phyloP scores from a whole-genome alignment of 768 basidiomycete species.

The Suillus placidus region DNA sequence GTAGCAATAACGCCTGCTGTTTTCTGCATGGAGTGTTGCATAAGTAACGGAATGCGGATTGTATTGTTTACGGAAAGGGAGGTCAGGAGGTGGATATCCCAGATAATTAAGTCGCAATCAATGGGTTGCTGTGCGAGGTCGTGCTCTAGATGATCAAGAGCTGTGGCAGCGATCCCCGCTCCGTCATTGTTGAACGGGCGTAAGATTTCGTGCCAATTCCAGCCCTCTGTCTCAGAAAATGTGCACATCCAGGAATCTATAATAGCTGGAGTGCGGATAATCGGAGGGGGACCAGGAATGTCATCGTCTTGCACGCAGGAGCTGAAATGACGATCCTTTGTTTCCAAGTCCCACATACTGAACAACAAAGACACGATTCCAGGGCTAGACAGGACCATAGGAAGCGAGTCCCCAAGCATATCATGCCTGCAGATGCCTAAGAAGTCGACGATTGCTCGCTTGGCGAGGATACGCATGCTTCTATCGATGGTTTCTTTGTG shows the following conservation, averaged over 20 bases:
- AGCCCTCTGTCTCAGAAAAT: slow-evolving; percentile 25
- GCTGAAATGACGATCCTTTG: slow-evolving; percentile 23
- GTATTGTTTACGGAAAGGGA: slow-evolving; percentile 26
- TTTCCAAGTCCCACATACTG: slow-evolving; percentile 32
- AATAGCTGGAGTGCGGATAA: slow-evolving; percentile 16
- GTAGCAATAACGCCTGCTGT: slow-evolving; percentile 21
- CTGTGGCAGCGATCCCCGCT: slow-evolving; percentile 23
- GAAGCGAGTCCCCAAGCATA: slow-evolving; percentile 22
- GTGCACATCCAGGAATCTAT: slow-evolving; percentile 33
- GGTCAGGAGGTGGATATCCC: slow-evolving; percentile 34
- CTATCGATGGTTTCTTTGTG: slow-evolving; percentile 22
- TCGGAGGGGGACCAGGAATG: slow-evolving; percentile 3
- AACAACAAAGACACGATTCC: slow-evolving; percentile 25
- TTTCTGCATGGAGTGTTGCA: slow-evolving; percentile 22
- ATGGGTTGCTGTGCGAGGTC: slow-evolving; percentile 23
- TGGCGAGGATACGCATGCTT: slow-evolving; percentile 25
- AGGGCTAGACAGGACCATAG: slow-evolving; percentile 19
- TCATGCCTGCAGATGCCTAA: slow-evolving; percentile 21
- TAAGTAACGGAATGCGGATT: slow-evolving; percentile 28
- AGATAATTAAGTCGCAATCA: slow-evolving; percentile 31
- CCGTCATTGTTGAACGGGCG: slow-evolving; percentile 24
- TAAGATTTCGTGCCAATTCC: slow-evolving; percentile 32
- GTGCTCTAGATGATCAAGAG: slow-evolving; percentile 28
- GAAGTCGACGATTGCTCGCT: slow-evolving; percentile 23
- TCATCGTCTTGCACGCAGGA: slow-evolving; percentile 9